These are phyloP conservation scores for Saccharomyces pastorianus DNA, from an alignment of 1,139 yeast species.

Conservation along the genomic window DNA sequence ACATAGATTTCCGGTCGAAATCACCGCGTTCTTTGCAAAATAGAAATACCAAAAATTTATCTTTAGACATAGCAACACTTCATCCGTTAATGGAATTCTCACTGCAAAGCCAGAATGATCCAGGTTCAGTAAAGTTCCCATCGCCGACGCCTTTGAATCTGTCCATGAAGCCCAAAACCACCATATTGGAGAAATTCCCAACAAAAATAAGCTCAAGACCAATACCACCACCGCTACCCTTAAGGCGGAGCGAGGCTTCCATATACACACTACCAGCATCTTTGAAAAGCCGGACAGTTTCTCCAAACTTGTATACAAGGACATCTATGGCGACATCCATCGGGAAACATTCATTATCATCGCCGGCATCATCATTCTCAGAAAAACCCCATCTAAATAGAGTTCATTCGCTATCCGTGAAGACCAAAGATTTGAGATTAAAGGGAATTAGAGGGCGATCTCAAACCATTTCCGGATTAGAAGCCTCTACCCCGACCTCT, in stretches of 20 bases:
- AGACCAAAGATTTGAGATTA: slow-evolving; percentile 10
- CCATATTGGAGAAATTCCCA: neutral
- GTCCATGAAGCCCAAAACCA: neutral
- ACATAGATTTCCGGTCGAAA: slow-evolving; percentile 1
- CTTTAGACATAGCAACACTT: slow-evolving; percentile 13
- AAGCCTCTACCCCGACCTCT: slow-evolving; percentile 13
- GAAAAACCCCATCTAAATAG: slow-evolving; percentile 5
- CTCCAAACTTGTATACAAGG: slow-evolving; percentile 3
- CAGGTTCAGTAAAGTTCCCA: neutral
- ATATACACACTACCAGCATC: slow-evolving; percentile 15
- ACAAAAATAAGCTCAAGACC: neutral
- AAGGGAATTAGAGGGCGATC: slow-evolving; percentile 8
- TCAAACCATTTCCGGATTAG: slow-evolving; percentile 11
- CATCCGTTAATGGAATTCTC: neutral
- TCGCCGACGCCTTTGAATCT: neutral
- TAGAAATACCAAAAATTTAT: slow-evolving; percentile 27
- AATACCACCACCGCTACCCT: slow-evolving; percentile 3
- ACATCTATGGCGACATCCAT: neutral
- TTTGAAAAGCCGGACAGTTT: slow-evolving; percentile 3
- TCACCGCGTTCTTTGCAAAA: slow-evolving; percentile 21
- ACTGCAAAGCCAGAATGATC: slow-evolving; percentile 2
- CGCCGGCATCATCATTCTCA: slow-evolving; percentile 1
- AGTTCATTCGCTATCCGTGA: slow-evolving; percentile 18
- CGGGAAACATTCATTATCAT: neutral
- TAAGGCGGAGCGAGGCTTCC: slow-evolving; percentile 18